Base-by-base conservation (phyloP, 1,139 yeast genomes). In the Scheffersomyces titani region DNA sequence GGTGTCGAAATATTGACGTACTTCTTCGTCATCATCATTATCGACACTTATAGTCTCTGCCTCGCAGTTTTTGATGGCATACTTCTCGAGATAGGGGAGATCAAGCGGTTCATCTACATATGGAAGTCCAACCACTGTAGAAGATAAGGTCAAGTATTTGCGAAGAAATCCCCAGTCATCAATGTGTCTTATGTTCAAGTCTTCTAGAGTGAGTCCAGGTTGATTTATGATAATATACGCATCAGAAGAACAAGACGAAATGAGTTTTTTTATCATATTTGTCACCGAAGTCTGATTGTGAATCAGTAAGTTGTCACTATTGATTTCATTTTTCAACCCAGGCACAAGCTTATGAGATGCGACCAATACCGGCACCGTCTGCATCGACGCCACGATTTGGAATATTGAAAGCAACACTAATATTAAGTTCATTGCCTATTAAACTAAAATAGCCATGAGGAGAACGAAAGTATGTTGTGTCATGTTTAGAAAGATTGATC, bases 171-270 rank as follows among this genome's bases (percentile, higher is more conserved):
- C 78, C 82, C 90, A 89, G 24, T 76, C 70, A 3, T 78, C 76
- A 52, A 71, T 71, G 30, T 70, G 65, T 1, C 47, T 40, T 50
- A 76, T 75, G 22, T 76, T 75, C 58, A 91, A 75, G 70, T 91
- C 97, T n/a, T 73, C 72, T 53, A 80, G 73, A 1, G 71, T 70
- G 55, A 91, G 70, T 0, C 96, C 96, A 0, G 97, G 97, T 51
- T 85, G 85, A 65, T 89, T 84, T 0, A 90, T 77, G 18, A 91
- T 70, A 2, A 92, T 65, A 63, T 88, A 89, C 0, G 88, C 89
- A 67, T 90, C 90, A 0, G 93, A 84, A 1, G 86, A 74, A 66
- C 97, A 92, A 49, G 80, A 78, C 2, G 86, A 84, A 16, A 87
- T 71, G 47, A 85, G 69, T 55, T 82, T 76, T 54, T 80, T 77